Percentiles rank a stretch among this genome's conserved stretches.
phyloP scores from a whole-genome alignment of 1,284 basidiomycete species.

The Ustilago crameri region DNA sequence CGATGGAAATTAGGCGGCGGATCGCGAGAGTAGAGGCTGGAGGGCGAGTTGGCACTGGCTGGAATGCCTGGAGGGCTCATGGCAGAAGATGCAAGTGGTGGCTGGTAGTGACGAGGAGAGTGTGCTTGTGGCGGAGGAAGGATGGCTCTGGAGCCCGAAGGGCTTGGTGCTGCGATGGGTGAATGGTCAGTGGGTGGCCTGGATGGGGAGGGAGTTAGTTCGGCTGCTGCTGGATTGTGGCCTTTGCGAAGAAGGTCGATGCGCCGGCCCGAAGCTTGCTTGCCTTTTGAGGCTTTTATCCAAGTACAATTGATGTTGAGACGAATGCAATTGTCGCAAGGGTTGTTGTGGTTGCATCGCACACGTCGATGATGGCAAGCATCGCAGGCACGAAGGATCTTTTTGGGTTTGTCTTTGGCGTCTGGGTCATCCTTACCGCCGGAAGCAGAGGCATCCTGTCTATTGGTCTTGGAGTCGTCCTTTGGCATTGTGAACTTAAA shows the following conservation, averaged over 20 bases:
- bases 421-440: slow-evolving; percentile 25
- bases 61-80: slow-evolving; percentile 43
- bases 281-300: slow-evolving; percentile 56
- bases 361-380: slow-evolving; percentile 55
- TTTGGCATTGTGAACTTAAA: slow-evolving; percentile 32
- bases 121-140: slow-evolving; percentile 17
- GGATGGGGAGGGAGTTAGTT: slow-evolving; percentile 16
- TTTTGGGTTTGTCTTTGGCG: slow-evolving; percentile 44
- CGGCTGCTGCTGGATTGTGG: slow-evolving; percentile 43
- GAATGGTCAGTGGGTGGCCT: slow-evolving; percentile 14
- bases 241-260: slow-evolving; percentile 49
- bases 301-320: slow-evolving; percentile 61
- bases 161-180: slow-evolving; percentile 22
- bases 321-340: slow-evolving; percentile 58
- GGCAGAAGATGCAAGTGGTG: slow-evolving; percentile 9
- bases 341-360: slow-evolving; percentile 56
- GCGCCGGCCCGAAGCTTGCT: slow-evolving; percentile 47
- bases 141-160: slow-evolving; percentile 21
- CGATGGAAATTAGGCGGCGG: slow-evolving; percentile 17
- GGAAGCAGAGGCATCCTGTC: slow-evolving; percentile 14
- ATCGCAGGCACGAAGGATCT: slow-evolving; percentile 45
- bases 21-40: slow-evolving; percentile 41
- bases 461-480: slow-evolving; percentile 29
- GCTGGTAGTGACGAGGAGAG: slow-evolving; percentile 30
- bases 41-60: slow-evolving; percentile 29